Conservation (phyloP, 2,329 filamentous ascomycete genomes). For the Verticillium tricorpus region DNA sequence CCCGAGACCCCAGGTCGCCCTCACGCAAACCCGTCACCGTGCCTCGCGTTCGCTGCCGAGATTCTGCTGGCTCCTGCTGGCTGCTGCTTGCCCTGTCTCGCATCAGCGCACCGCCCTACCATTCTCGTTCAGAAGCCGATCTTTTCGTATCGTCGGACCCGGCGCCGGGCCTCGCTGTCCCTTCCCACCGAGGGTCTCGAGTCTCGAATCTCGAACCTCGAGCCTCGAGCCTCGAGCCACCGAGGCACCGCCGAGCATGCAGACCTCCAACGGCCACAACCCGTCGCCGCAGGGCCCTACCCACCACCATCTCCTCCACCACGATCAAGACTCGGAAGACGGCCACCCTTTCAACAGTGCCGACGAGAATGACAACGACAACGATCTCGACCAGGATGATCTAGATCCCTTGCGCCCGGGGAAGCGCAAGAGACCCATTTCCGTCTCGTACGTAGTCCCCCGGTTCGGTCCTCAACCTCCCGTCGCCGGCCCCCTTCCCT, state of each 20-base stretch:
- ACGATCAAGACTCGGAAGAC: slow-evolving; percentile 44
- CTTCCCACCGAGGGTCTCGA: neutral
- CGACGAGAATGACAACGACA: slow-evolving; percentile 38
- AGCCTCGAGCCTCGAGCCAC: neutral
- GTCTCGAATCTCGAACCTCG: no score
- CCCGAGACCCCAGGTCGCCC: slow-evolving; percentile 27
- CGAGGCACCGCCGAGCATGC: slow-evolving; percentile 10
- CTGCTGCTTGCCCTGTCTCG: neutral
- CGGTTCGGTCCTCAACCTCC: neutral
- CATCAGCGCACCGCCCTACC: slow-evolving; percentile 14
- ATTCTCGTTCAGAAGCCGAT: neutral
- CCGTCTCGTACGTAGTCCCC: slow-evolving; percentile 48
- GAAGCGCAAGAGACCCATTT: slow-evolving; percentile 58
- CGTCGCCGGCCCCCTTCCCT: neutral
- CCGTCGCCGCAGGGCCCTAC: slow-evolving; percentile 10
- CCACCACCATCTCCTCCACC: slow-evolving; percentile 5
- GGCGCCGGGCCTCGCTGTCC: neutral
- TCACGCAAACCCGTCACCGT: neutral
- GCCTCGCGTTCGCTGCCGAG: neutral
- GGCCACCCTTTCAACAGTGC: slow-evolving; percentile 35
- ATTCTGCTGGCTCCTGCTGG: neutral
- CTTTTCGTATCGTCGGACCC: neutral
- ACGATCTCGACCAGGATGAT: slow-evolving; percentile 39
- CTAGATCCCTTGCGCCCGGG: slow-evolving; percentile 37
- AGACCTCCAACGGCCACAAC: slow-evolving; percentile 12